Conservation (phyloP, 2,329 filamentous ascomycete species). For the Scorias spongiosa region DNA sequence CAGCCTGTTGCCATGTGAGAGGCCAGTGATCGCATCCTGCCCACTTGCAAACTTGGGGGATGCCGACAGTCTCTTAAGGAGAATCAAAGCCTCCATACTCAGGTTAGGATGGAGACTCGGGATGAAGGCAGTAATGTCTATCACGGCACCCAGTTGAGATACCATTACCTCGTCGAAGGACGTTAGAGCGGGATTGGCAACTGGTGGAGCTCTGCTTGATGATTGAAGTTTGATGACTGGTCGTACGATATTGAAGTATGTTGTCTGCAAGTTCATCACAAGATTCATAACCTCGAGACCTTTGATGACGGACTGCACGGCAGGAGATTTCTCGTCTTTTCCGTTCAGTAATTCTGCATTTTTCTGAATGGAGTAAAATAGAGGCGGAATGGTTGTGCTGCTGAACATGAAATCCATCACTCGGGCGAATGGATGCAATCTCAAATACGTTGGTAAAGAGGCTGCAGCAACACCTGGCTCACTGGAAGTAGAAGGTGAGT, state of each 20-base stretch:
- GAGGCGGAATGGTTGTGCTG: constrained; percentile 63
- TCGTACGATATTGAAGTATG: constrained; percentile 77
- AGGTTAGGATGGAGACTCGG: constrained; percentile 69
- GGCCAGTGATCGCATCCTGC: constrained; percentile 46
- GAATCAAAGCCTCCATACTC: constrained; percentile 62
- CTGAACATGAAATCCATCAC: constrained; percentile 99
- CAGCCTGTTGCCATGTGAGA: constrained; percentile 13
- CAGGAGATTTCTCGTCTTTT: constrained; percentile 60
- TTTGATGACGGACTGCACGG: constrained; percentile 63
- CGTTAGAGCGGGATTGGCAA: constrained; percentile 63
- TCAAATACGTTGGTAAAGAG: constrained; percentile 64
- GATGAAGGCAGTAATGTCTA: constrained; percentile 74
- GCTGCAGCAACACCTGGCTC: constrained; percentile 61
- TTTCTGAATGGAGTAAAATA: constrained; percentile 69
- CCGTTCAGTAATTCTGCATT: constrained; percentile 57
- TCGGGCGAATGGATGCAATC: constrained; percentile 79
- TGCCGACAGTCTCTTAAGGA: constrained; percentile 74
- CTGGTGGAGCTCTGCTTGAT: constrained; percentile 41
- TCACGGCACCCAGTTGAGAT: constrained; percentile 62
- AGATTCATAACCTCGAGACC: constrained; percentile 74
- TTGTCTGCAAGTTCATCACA: constrained; percentile 74
- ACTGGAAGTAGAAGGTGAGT: constrained; percentile 58
- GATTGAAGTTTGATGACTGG: constrained; percentile 57
- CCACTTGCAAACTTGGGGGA: constrained; percentile 66
- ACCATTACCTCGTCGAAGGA: constrained; percentile 86